Evolutionary conservation across 768 basidiomycete species (phyloP), one percentile per base, ranked within the genome.

Genomic region (Phylloporus sp.): DNA sequence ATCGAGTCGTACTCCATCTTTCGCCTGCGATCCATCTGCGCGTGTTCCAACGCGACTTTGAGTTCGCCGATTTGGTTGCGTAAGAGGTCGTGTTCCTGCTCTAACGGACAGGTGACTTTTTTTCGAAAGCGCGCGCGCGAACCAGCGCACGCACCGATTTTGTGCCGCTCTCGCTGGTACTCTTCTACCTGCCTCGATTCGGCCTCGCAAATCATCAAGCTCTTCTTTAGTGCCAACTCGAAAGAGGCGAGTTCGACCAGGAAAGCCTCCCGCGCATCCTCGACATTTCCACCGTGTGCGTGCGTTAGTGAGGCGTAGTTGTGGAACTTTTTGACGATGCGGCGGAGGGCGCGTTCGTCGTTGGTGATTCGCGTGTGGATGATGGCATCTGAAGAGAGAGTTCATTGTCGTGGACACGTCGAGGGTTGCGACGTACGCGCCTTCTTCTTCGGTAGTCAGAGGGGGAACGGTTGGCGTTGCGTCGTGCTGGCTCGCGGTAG

Each of bases 1-100:
- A 92, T 77, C 37, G 77, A 70, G 69, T 92, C 90, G 60, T 92
- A 92, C 59, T 92, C 90, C 55, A 91, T 89, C 70, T 90, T 92
- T 44, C 82, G 77, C 49, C 72, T 74, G 38, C 90, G 79, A 46
- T 81, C 69, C 59, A 84, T 70, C 58, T 92, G 90, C 6, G 86
- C 89, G 53, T 89, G 80, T 54, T 90, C 87, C 47, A 92, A 65
- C 4, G 79, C 76, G 17, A 73, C 72, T 66, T 90, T 91, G 55
- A 92, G 75, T 53, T 86, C 82, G 54, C 82, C 79, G 41, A 92
- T 90, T 56, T 91, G 87, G 9, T 67, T 73, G 52, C 75, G 74
- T 42, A 90, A 66, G 9, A 72, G 76, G 20, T 72, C 80, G 53
- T 86, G 87, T 56, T 92, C 88, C 44, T 79, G 70, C 53, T 84